These are phyloP conservation scores for Diaporthe ampelina DNA, from an alignment of 2,329 filamentous ascomycete species.

Conservation along the genomic window DNA sequence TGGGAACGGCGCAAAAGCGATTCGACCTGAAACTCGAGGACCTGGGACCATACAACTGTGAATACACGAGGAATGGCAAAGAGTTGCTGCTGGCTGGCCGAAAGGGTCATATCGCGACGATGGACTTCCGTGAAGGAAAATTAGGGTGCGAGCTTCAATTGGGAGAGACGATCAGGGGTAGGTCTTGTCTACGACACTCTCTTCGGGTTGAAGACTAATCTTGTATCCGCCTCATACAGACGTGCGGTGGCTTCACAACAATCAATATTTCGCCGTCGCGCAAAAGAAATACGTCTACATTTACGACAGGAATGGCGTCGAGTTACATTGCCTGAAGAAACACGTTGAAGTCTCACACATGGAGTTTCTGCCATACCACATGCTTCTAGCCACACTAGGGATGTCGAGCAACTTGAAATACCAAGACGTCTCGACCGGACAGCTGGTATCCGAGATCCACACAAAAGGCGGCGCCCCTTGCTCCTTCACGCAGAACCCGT, in stretches of 20 bases:
- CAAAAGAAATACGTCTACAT: slow-evolving; percentile 98
- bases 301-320: slow-evolving; percentile 91
- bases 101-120: slow-evolving; percentile 95
- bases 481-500: slow-evolving; percentile 87
- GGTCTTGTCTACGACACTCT: not conserved
- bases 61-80: slow-evolving; percentile 91
- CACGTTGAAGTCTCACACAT: slow-evolving; percentile 93
- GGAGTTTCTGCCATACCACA: slow-evolving; percentile 97
- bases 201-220: not conserved
- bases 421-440: slow-evolving; percentile 93
- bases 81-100: slow-evolving; percentile 87
- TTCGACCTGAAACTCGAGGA: slow-evolving; percentile 89
- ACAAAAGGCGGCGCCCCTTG: slow-evolving; percentile 89
- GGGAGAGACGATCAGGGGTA: slow-evolving; percentile 82
- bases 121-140: slow-evolving; percentile 96
- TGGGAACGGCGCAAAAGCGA: slow-evolving; percentile 91
- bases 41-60: slow-evolving; percentile 87
- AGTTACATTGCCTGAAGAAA: slow-evolving; percentile 91
- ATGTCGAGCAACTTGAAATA: slow-evolving; percentile 90
- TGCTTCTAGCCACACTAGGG: slow-evolving; percentile 88
- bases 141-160: slow-evolving; percentile 92
- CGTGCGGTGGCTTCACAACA: slow-evolving; percentile 93
- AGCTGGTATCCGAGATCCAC: slow-evolving; percentile 86
- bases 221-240: slow-evolving; percentile 59
- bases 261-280: slow-evolving; percentile 93